Percentiles rank a stretch among this genome's conserved stretches.
Evolutionary conservation across 768 basidiomycete species (phyloP).

Genomic region (Suillus americanus): DNA sequence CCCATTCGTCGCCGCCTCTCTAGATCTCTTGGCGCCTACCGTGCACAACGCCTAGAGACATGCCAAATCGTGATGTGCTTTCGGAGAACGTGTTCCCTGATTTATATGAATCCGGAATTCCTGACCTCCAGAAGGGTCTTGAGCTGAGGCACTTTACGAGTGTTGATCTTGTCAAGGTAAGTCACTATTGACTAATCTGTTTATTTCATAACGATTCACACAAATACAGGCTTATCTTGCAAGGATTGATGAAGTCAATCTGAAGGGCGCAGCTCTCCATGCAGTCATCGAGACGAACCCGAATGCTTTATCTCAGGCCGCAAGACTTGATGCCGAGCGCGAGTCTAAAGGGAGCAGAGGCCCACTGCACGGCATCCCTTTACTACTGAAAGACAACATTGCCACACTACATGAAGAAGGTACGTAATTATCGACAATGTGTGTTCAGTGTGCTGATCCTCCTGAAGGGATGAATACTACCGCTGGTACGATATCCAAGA

Average conservation of each 20-base stretch:
- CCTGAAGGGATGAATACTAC: slow-evolving; percentile 38
- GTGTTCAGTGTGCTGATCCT: slow-evolving; percentile 3
- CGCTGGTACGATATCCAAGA: slow-evolving; percentile 24
- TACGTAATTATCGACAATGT: slow-evolving; percentile 9
- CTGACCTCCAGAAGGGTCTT: slow-evolving; percentile 55
- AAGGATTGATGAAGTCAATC: slow-evolving; percentile 66
- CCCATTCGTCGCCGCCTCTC: slow-evolving; percentile 4
- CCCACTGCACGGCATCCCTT: slow-evolving; percentile 55
- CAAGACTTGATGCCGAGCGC: slow-evolving; percentile 48
- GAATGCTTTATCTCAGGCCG: slow-evolving; percentile 51
- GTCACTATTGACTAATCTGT: neutral
- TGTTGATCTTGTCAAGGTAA: slow-evolving; percentile 61
- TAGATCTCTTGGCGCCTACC: slow-evolving; percentile 5
- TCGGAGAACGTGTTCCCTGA: slow-evolving; percentile 43
- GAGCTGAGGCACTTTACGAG: slow-evolving; percentile 53
- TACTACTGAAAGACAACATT: slow-evolving; percentile 53
- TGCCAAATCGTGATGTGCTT: slow-evolving; percentile 8
- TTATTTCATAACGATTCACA: neutral
- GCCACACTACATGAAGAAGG: slow-evolving; percentile 33
- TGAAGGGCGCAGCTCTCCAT: slow-evolving; percentile 53
- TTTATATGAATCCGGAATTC: slow-evolving; percentile 60
- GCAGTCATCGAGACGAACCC: slow-evolving; percentile 65
- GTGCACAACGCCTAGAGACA: slow-evolving; percentile 14
- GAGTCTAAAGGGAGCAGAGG: slow-evolving; percentile 43
- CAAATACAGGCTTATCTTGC: slow-evolving; percentile 57